These are phyloP conservation scores for Saccharomycopsis lassenensis DNA, from an alignment of 805 yeast species.

Conservation along the genomic window DNA sequence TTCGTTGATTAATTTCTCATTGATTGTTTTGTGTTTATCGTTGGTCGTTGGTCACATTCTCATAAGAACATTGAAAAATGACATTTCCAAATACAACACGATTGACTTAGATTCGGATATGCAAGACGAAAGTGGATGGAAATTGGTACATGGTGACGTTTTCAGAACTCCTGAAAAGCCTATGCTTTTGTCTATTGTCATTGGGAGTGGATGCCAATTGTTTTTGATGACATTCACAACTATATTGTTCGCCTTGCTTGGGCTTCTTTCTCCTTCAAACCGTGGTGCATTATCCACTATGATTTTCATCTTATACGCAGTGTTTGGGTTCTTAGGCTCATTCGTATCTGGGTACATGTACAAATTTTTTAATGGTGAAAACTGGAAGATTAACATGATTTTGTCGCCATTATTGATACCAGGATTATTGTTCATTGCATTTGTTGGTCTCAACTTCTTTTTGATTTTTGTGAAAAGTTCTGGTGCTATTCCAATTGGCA, in stretches of 20 bases:
- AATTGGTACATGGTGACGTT: conserved; percentile 88
- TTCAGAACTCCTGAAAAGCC: conserved; percentile 72
- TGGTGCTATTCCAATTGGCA: conserved; percentile 90
- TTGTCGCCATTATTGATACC: conserved; percentile 83
- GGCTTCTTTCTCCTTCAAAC: conserved; percentile 85
- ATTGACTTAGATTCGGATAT: conserved; percentile 65
- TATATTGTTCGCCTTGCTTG: conserved; percentile 73
- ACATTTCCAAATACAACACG: conserved; percentile 81
- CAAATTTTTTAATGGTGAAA: conserved; percentile 84
- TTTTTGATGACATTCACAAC: conserved; percentile 66
- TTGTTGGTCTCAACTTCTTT: conserved; percentile 70
- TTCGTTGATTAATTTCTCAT: conserved; percentile 75
- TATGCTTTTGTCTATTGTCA: conserved; percentile 62
- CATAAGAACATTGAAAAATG: conserved; percentile 69
- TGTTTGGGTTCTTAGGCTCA: conserved; percentile 76
- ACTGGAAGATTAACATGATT: conserved; percentile 78
- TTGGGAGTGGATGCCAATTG: conserved; percentile 84
- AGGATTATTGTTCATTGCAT: conserved; percentile 52
- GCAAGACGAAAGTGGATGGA: conserved; percentile 95
- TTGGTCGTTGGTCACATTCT: too few relatives aligned
- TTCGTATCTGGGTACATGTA: conserved; percentile 78
- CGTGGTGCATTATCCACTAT: conserved; percentile 90
- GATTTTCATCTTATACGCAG: conserved; percentile 72
- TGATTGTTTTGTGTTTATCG: conserved; percentile 69
- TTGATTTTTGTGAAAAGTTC: conserved; percentile 70